Evolutionary conservation across 2,329 filamentous ascomycete species (phyloP), one percentile per base, ranked within the genome.

Genomic region (Fusarium euwallaceae): DNA sequence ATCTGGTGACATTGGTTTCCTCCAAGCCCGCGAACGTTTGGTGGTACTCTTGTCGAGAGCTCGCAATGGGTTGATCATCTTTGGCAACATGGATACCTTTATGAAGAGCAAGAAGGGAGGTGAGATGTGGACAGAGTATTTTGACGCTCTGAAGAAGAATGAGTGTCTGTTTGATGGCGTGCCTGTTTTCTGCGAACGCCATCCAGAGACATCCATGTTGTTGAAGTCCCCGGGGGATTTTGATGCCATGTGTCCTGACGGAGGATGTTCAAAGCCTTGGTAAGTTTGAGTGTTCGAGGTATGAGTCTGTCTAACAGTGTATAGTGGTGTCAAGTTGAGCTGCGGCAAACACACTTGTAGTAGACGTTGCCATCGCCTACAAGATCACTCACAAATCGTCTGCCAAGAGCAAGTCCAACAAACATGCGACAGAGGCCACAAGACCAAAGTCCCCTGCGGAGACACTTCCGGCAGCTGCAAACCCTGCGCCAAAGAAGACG

Each of bases 11-110:
- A 93, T 95, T 34, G 93, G 93, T 0, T 95, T 95, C 79, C 90
- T 95, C 86, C 78, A 84, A 0, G 85, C 91, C 0, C 89, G 89
- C 0, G 89, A 95, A 73, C 86, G 93, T 1, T 79, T 95, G 0
- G 94, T 94, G 20, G 93, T 95, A 0, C 81, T 95, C 2, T 81
- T 94, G 2, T 93, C 92, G 0, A 85, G 93, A 67, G 92, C 93
- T 0, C 86, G 92, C 1, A 84, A 93, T 64, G 88, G 85, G 0
- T 79, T 95, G 16, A 88, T 94, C n/a, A 84, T 95, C 73, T 88
- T 95, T 51, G 92, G 93, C 0, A 94, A 94, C 76, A 87, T 90
- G 64, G 82, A 88, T 0, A 95, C 93, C 0, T 95, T 94, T 73
- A 86, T 89, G 76, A 83, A 84, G 3, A 89, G 91, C 1, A 85